phyloP scores from a whole-genome alignment of 164 flowering plant genomes.

The Liquidambar formosana region DNA sequence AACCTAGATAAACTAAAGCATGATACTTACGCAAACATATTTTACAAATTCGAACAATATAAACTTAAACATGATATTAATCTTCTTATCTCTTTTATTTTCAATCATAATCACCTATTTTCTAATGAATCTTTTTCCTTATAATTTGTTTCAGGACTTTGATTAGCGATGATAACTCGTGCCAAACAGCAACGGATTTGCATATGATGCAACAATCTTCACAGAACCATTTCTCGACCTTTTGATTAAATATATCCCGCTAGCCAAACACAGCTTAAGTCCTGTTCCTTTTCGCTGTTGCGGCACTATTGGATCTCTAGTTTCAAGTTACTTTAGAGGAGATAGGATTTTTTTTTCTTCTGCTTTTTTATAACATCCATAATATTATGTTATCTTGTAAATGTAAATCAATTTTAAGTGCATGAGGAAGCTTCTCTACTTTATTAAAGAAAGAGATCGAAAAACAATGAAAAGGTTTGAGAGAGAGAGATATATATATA shows the following conservation, averaged over 20 bases:
- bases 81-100: too few species aligned
- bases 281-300: not conserved
- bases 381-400: constrained; percentile 18
- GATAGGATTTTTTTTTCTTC: constrained; percentile 11
- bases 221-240: constrained; percentile 61
- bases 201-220: constrained; percentile 75
- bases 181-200: constrained; percentile 70
- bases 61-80: too few species aligned
- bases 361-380: constrained; percentile 1
- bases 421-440: constrained; percentile 12
- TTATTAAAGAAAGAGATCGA: constrained; percentile 1
- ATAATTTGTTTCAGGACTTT: constrained; percentile 39
- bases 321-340: constrained; percentile 11
- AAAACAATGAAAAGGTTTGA: not conserved
- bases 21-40: too few species aligned
- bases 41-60: too few species aligned
- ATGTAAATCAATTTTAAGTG: constrained; percentile 16
- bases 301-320: not conserved
- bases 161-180: constrained; percentile 62
- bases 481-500: not conserved
- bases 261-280: not conserved
- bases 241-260: constrained; percentile 29
- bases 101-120: too few species aligned
- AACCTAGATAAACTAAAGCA: too few species aligned
- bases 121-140: not conserved